Base-by-base conservation (phyloP, 1,284 basidiomycete genomes). In the Cystobasidiaceae sp. region DNA sequence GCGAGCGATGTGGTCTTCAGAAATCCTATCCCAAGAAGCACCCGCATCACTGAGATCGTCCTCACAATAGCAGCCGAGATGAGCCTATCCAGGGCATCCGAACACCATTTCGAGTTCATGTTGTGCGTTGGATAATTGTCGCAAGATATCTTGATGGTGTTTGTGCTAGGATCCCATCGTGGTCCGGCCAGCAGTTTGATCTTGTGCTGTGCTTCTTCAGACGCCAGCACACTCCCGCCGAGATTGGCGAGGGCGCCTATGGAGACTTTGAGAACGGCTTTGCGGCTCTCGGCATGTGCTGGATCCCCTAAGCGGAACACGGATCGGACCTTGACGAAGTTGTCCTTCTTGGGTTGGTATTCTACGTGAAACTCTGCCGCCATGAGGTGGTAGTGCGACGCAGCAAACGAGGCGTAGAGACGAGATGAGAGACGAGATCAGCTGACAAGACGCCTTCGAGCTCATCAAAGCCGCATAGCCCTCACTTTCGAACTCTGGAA, bases 61-160 rank as follows among this genome's bases (percentile, higher is more conserved):
- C 74, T 58, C 57, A 76, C 73, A 49, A 73, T 70, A 5, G 77
- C 76, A 58, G 76, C 78, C 5, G 56, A 55, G 21, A 79, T 69
- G 55, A 79, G 66, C 44, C 67, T 70, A 67, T 78, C 76, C 25
- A 79, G 64, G 17, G 72, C 74, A 62, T 79, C 78, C 41, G 74
- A 75, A 69, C 78, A 79, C 78, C 78, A 79, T 70, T 78, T 78
- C 67, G 77, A 74, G 63, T 79, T 79, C 74, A 77, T 76, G 43
- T 72, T 51, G 46, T 73, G 71, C 27, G 70, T 73, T 8, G 77
- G 77, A 66, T 75, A 75, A 51, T 71, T 39, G 39, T 77, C 76
- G 68, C 75, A 77, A 11, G 69, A 68, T 41, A 79, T 75, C 69
- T 76, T 76, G 66, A 79, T 60, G 25, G 67, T 62, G 33, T 68